Evolutionary conservation across 805 yeast genomes (phyloP), one percentile per base, ranked within the genome.

Genomic region (Candida insectalens): DNA sequence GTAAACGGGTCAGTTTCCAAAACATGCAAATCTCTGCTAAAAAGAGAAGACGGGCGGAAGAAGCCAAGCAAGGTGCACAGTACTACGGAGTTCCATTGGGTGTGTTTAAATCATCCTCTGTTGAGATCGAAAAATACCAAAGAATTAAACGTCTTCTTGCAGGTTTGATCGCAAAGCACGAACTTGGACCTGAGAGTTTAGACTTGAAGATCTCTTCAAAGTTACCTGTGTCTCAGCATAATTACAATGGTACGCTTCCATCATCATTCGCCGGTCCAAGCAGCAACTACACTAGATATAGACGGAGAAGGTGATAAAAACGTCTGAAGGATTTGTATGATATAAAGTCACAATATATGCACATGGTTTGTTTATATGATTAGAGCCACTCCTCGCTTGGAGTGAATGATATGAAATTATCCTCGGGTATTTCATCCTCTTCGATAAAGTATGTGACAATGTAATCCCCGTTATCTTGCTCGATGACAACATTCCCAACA

Each of bases 221-320:
- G 45, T 18, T 88, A 30, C 94, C 95, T 1, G 77, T 82, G 1
- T 65, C 82, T 36, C 75, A 75, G 50, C 71, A 77, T 17, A 83
- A 78, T 43, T 87, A 83, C 49, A 60, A 71, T 25, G 96, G 96
- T 30, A 68, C 80, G 1, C 65, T 88, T 48, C 96, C 96, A 1
- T 81, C 83, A 2, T 59, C 67, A 7, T 32, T 35, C 17, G 33
- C 30, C 8, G 31, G 35, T 14, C 10, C 7, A 7, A 25, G 29
- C 19, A 38, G 33, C 13, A 38, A 42, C 26, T 21, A 15, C 19
- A 17, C 23, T 8, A 23, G 34, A 14, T 32, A 32, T 25, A 18
- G 29, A 17, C 9, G 36, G 25, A 45, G 46, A 36, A 42, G 53
- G 39, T 35, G 30, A 19, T 31, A 25, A 34, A 17, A 12, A 7